Evolutionary conservation across 169 alveolate genomes (phyloP).

Genomic region (Plasmodium berghei): DNA sequence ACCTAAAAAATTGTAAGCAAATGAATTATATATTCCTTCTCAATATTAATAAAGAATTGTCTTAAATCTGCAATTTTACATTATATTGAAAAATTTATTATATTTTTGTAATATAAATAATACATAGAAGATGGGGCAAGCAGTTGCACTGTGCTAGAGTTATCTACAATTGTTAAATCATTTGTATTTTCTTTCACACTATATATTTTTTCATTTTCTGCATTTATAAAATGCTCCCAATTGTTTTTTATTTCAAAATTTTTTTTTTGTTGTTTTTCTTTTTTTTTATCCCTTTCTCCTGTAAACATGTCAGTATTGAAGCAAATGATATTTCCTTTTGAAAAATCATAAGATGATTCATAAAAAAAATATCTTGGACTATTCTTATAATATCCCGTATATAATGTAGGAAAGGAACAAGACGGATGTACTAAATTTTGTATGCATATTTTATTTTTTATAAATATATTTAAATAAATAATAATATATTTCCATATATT

Average conservation of each 20-base stretch:
- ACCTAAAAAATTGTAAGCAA: neutral
- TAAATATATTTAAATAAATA: slow-evolving; percentile 62
- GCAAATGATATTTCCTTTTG: slow-evolving; percentile 29
- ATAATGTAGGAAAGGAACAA: slow-evolving; percentile 35
- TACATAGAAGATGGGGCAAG: slow-evolving; percentile 11
- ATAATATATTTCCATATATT: slow-evolving; percentile 57
- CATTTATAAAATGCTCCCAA: slow-evolving; percentile 17
- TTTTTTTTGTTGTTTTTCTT: neutral
- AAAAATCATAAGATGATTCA: slow-evolving; percentile 32
- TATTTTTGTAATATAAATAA: slow-evolving; percentile 67
- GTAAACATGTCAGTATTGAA: neutral
- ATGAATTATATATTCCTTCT: neutral
- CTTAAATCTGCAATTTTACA: neutral
- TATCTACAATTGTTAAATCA: slow-evolving; percentile 27
- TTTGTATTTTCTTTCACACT: neutral
- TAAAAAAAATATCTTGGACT: slow-evolving; percentile 73
- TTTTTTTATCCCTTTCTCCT: neutral
- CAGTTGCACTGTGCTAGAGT: slow-evolving; percentile 30
- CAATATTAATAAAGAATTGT: neutral
- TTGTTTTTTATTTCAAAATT: neutral
- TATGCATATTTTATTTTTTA: slow-evolving; percentile 63
- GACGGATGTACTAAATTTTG: slow-evolving; percentile 56
- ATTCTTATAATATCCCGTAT: slow-evolving; percentile 64
- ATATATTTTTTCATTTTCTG: neutral
- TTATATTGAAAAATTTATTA: slow-evolving; percentile 61